These are phyloP conservation scores for Arachnopeziza araneosa DNA, from an alignment of 2,329 filamentous ascomycete genomes.

Conservation along the genomic window DNA sequence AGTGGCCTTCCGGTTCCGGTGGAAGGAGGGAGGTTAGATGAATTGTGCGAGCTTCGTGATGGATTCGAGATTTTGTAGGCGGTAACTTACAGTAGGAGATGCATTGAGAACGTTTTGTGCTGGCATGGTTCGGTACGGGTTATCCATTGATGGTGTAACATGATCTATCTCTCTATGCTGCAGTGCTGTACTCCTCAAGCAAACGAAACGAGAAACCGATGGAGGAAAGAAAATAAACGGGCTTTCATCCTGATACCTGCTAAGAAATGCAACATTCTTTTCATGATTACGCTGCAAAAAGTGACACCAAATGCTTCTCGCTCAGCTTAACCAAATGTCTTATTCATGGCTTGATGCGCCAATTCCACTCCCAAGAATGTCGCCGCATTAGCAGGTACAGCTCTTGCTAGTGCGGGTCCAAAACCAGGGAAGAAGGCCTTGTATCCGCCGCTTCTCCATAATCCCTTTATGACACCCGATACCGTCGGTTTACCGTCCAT, in stretches of 20 bases:
- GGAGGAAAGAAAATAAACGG: neutral
- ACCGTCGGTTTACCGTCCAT: conserved; percentile 81
- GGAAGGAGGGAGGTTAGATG: no score
- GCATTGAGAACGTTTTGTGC: no score
- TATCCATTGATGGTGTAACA: neutral
- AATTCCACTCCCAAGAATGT: conserved; percentile 86
- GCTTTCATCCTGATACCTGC: neutral
- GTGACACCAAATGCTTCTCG: neutral
- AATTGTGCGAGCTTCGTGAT: no score
- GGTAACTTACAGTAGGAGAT: no score
- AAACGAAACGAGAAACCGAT: neutral
- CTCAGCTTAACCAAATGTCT: conserved; percentile 51
- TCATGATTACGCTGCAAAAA: no score
- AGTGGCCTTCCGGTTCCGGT: no score
- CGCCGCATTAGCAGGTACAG: conserved; percentile 92
- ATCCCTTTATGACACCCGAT: conserved; percentile 68
- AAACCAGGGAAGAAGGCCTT: conserved; percentile 98
- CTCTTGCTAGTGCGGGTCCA: conserved; percentile 83
- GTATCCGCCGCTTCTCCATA: conserved; percentile 78
- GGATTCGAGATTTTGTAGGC: no score
- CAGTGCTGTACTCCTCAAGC: neutral
- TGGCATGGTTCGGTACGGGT: no score
- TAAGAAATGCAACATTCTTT: neutral
- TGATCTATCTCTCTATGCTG: neutral
- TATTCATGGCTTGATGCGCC: conserved; percentile 77